These are phyloP conservation scores for Boletus rubropictus DNA, from an alignment of 768 basidiomycete genomes.

Conservation along the genomic window DNA sequence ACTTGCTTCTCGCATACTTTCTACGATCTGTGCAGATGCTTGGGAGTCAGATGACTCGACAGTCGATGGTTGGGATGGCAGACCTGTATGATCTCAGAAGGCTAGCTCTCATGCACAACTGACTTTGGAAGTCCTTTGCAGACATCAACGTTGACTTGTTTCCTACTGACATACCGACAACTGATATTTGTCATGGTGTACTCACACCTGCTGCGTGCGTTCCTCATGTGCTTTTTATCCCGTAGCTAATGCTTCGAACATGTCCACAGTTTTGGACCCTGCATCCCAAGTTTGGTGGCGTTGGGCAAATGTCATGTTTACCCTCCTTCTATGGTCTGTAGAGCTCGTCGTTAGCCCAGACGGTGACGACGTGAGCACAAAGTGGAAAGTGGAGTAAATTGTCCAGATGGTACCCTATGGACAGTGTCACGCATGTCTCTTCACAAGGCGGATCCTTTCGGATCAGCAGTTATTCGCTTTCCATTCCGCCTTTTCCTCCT, in stretches of 20 bases:
- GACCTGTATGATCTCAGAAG: slow-evolving; percentile 48
- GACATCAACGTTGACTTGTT: slow-evolving; percentile 71
- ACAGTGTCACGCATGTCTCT: slow-evolving; percentile 4
- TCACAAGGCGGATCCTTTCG: slow-evolving; percentile 1
- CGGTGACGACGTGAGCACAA: slow-evolving; percentile 58
- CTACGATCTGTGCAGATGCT: slow-evolving; percentile 75
- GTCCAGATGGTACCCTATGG: slow-evolving; percentile 6
- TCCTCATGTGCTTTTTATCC: background rate
- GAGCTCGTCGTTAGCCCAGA: slow-evolving; percentile 77
- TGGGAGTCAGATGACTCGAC: slow-evolving; percentile 67
- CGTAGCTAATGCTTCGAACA: background rate
- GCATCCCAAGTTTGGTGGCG: slow-evolving; percentile 93
- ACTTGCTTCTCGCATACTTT: slow-evolving; percentile 74
- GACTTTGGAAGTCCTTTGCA: slow-evolving; percentile 26
- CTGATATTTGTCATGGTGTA: slow-evolving; percentile 83
- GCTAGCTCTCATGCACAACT: slow-evolving; percentile 3
- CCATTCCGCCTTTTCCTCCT: slow-evolving; percentile 61
- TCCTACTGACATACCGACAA: slow-evolving; percentile 79
- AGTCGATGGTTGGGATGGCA: slow-evolving; percentile 59
- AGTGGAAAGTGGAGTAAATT: slow-evolving; percentile 68
- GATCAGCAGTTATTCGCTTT: slow-evolving; percentile 47
- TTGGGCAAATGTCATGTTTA: slow-evolving; percentile 88
- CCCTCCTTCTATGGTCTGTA: slow-evolving; percentile 74
- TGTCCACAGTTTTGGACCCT: slow-evolving; percentile 67
- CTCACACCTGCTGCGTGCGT: slow-evolving; percentile 76